A percentile compares a stretch with the other conserved stretches of the same genome.
These are phyloP conservation scores for Tulasnella sp. DNA, from an alignment of 768 basidiomycete species.

Conservation along the genomic window DNA sequence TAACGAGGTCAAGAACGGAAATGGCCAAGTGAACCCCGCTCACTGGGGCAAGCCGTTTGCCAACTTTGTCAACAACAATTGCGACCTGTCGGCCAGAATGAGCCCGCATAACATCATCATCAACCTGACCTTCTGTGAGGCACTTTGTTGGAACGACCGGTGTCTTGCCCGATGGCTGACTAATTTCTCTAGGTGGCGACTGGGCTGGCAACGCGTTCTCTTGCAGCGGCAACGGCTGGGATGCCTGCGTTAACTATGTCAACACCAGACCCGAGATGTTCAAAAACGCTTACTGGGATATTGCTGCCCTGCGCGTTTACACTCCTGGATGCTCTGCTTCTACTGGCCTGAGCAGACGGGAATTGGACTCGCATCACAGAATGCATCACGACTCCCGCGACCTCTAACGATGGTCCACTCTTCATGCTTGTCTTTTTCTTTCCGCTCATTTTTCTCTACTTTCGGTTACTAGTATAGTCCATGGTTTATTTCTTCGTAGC, in stretches of 20 bases:
- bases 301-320: slow-evolving; percentile 38
- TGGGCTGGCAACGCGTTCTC: slow-evolving; percentile 36
- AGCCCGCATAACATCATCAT: slow-evolving; percentile 38
- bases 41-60: slow-evolving; percentile 37
- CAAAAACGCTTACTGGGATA: slow-evolving; percentile 40
- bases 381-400: neutral
- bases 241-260: slow-evolving; percentile 36
- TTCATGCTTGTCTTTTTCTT: neutral
- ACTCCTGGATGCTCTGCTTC: slow-evolving; percentile 16
- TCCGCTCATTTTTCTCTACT: neutral
- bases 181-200: slow-evolving; percentile 32
- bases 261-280: slow-evolving; percentile 39
- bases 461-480: neutral
- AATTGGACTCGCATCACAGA: neutral
- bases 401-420: neutral
- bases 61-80: slow-evolving; percentile 37
- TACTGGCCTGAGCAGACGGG: neutral
- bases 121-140: slow-evolving; percentile 38
- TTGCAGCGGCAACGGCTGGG: neutral
- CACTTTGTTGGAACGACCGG: neutral
- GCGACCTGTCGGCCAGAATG: slow-evolving; percentile 37
- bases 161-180: neutral
- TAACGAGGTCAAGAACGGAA: slow-evolving; percentile 29
- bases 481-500: neutral
- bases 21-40: slow-evolving; percentile 26